Conservation (phyloP, 2,329 filamentous ascomycete species). For the Pseudogymnoascus destructans region DNA sequence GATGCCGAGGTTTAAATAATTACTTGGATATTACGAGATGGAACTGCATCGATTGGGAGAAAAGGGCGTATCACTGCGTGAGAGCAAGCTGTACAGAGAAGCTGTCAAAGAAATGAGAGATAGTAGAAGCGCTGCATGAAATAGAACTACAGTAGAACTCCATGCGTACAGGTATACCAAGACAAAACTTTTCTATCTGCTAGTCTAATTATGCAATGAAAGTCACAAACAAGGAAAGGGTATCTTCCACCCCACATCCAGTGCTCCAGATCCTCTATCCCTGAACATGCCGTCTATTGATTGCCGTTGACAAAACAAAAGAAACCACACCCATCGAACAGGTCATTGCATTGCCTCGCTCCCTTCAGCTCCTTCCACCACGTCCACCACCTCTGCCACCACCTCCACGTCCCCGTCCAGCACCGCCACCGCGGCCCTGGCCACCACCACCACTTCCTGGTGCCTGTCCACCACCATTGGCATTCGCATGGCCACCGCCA, state of each 20-base stretch:
- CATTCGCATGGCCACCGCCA: constrained; percentile 19
- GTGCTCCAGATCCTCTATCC: constrained; percentile 7
- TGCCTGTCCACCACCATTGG: constrained; percentile 11
- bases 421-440: constrained; percentile 14
- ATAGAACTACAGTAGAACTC: neutral
- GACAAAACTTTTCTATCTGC: neutral
- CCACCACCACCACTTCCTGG: constrained; percentile 16
- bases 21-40: neutral
- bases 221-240: constrained; percentile 6
- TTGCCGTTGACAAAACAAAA: neutral
- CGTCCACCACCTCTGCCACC: constrained; percentile 13
- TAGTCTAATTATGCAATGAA: neutral
- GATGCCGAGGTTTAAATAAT: neutral
- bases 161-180: neutral
- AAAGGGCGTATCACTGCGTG: neutral
- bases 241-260: constrained; percentile 7
- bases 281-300: constrained; percentile 7
- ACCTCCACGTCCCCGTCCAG: constrained; percentile 6
- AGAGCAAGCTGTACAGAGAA: neutral
- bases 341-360: constrained; percentile 1
- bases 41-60: neutral
- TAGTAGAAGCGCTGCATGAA: neutral
- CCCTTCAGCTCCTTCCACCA: constrained; percentile 8
- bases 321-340: constrained; percentile 20
- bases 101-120: neutral